Evolutionary conservation across 139 green algal species (phyloP), one percentile per base, ranked within the genome.

Genomic region (Coelastrella sp.): DNA sequence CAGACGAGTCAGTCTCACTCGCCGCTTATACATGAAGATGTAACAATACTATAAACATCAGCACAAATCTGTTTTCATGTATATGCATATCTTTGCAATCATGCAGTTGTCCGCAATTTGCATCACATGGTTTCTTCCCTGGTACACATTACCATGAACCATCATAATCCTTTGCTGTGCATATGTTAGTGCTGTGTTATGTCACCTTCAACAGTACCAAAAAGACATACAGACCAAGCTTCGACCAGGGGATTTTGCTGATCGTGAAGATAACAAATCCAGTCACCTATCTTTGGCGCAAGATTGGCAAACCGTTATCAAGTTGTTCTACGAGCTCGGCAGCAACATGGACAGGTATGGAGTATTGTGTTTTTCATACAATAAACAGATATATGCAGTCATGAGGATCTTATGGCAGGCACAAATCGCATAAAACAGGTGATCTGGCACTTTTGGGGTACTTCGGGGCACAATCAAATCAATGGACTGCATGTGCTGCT

Each of bases 171-270:
- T 13, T 1, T 23, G 53, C 15, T n/a, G 17, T n/a, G 53, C 27
- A 19, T n/a, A 21, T 63, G 15, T 63, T 7, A 27, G 6, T 64
- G 17, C 2, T 32, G 53, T 64, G 53, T 5, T n/a, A 1, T 64
- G 2, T 64, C 2, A 5, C 30, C 7, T 64, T 19, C 53, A 32
- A 43, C 72, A 79, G 72, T 79, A 43, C 11, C 41, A 63, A 21
- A 30, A 79, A 8, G 72, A 63, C 72, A 63, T 64, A 21, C 72
- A 79, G 27, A 64, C 43, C 43, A 79, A 79, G 72, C 43, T 79
- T 11, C 15, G 13, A 27, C 72, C 72, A 17, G 43, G 43, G 7
- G 45, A 79, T 19, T 79, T 64, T 79, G 72, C 72, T 32, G 72
- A 79, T 21, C 72, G 72, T 5, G 57, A n/a, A 30, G 72, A 79